phyloP scores from a whole-genome alignment of 225 moss, liverwort and hornwort species.

The Anthoceros angustus region DNA sequence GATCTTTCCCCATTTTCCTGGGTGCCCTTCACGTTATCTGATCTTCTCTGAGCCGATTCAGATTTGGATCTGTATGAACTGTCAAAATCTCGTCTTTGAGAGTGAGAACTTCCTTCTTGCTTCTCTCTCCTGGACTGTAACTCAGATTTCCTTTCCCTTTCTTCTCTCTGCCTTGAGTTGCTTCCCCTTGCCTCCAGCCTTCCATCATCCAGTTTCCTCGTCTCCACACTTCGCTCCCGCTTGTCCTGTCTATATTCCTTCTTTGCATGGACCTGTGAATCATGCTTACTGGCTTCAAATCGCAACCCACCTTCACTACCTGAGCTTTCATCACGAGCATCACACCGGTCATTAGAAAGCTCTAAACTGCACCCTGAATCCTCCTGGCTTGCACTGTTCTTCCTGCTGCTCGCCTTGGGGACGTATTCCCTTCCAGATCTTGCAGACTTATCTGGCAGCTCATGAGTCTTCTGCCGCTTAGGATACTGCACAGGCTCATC shows the following conservation, averaged over 20 bases:
- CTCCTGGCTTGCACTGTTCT: conserved; percentile 42
- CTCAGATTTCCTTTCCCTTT: neutral
- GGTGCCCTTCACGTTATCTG: neutral
- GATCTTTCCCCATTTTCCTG: neutral
- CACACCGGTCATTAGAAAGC: conserved; percentile 37
- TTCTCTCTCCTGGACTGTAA: neutral
- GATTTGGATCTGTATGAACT: neutral
- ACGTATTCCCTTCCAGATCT: conserved; percentile 32
- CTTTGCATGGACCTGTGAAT: neutral
- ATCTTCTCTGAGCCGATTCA: neutral
- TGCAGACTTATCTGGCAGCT: conserved; percentile 15
- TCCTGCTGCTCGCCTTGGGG: conserved; percentile 25
- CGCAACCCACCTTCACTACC: conserved; percentile 6
- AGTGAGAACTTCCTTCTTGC: conserved; percentile 15
- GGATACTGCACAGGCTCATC: conserved; percentile 32
- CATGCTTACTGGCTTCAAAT: neutral
- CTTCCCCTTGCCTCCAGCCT: conserved; percentile 28
- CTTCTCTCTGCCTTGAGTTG: conserved; percentile 13
- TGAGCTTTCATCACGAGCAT: conserved; percentile 31
- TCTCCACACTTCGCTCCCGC: neutral
- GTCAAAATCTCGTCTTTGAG: neutral
- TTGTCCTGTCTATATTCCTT: neutral
- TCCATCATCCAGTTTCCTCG: conserved; percentile 5
- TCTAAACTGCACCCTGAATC: conserved; percentile 53
- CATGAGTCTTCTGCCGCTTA: conserved; percentile 55